Evolutionary conservation across 352 stramenopile species (phyloP).

Genomic region (Thalassiosira livingstoniorum): DNA sequence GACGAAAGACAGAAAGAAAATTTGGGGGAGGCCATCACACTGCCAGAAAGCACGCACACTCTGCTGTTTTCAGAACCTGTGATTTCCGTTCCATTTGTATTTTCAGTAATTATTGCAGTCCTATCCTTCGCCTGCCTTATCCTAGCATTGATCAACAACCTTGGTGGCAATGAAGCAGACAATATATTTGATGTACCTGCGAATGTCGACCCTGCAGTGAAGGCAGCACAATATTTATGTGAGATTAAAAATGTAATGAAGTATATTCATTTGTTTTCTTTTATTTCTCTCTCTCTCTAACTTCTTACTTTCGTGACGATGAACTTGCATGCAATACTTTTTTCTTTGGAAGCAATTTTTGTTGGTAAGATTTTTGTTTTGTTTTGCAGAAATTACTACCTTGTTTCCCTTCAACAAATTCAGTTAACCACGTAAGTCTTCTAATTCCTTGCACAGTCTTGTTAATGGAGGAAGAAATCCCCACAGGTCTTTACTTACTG

Average conservation of each 20-base stretch:
- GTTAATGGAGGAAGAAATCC: conserved; percentile 34
- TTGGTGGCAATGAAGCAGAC: neutral
- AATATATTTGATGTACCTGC: conserved; percentile 30
- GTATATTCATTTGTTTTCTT: neutral
- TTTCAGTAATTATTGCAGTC: conserved; percentile 5
- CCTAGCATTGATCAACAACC: conserved; percentile 30
- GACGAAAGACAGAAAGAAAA: conserved; percentile 2
- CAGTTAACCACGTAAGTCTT: neutral
- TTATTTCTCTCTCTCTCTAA: neutral
- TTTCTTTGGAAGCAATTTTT: neutral
- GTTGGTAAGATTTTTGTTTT: neutral
- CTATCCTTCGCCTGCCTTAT: conserved; percentile 30
- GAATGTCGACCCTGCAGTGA: neutral
- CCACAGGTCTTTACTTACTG: conserved; percentile 21
- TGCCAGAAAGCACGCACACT: conserved; percentile 30
- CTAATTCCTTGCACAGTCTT: neutral
- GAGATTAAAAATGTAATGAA: neutral
- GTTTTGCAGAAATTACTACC: neutral
- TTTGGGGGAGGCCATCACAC: conserved; percentile 20
- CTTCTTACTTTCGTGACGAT: neutral
- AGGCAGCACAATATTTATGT: conserved; percentile 10
- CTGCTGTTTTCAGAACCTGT: conserved; percentile 34
- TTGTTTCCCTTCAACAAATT: neutral
- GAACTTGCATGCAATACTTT: neutral
- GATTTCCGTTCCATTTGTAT: conserved; percentile 21